Percentiles rank a stretch among this genome's conserved stretches.
phyloP scores from a whole-genome alignment of 139 green algal species.

The Picochlorum costavermella region DNA sequence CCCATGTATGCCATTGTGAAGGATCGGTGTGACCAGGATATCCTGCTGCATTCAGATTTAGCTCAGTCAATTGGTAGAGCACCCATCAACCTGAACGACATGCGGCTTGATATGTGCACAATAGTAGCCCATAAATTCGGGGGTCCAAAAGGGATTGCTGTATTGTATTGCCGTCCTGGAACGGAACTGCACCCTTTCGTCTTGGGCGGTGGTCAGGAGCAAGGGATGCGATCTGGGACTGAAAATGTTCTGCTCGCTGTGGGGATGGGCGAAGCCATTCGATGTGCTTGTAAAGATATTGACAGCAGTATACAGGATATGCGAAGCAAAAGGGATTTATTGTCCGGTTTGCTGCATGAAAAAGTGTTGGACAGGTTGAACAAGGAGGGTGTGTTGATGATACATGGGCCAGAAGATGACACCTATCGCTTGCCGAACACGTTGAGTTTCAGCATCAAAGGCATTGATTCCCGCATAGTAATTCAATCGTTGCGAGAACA shows the following conservation, averaged over 20 bases:
- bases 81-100: conserved; percentile 46
- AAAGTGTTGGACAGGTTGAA: conserved; percentile 23
- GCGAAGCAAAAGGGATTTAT: conserved; percentile 20
- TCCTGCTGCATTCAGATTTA: conserved; percentile 61
- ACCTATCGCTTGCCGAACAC: conserved; percentile 63
- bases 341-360: conserved; percentile 36
- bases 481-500: conserved; percentile 34
- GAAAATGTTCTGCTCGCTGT: conserved; percentile 63
- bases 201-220: conserved; percentile 47
- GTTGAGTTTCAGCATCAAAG: conserved; percentile 58
- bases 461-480: conserved; percentile 34
- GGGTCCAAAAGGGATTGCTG: conserved; percentile 73
- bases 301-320: neutral
- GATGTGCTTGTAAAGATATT: conserved; percentile 40
- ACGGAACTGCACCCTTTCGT: conserved; percentile 36
- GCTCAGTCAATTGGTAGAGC: conserved; percentile 73
- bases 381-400: conserved; percentile 1
- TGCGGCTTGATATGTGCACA: conserved; percentile 69
- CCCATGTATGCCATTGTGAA: conserved; percentile 24
- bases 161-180: conserved; percentile 57
- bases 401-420: conserved; percentile 51
- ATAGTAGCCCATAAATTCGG: conserved; percentile 79
- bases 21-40: neutral
- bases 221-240: conserved; percentile 49
- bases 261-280: conserved; percentile 59